A percentile compares a stretch with the other conserved stretches of the same genome.
Evolutionary conservation across 139 green algal genomes (phyloP).

Genomic region (Volvox africanus): DNA sequence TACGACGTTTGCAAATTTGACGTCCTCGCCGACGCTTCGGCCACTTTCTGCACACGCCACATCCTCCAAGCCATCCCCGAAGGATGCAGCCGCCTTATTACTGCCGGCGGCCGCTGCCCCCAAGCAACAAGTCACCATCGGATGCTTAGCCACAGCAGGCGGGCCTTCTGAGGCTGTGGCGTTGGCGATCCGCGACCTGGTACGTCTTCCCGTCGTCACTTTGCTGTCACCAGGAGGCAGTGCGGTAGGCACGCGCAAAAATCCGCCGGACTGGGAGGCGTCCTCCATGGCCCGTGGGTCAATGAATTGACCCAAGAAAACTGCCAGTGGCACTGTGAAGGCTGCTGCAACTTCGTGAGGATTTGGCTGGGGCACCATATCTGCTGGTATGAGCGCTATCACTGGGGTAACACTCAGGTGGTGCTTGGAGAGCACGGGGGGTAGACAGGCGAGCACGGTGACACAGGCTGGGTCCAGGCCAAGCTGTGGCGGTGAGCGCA

Average conservation of each 20-base stretch:
- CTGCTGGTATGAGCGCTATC: slow-evolving; percentile 57
- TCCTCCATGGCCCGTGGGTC: slow-evolving; percentile 12
- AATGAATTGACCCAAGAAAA: slow-evolving; percentile 15
- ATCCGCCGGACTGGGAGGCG: no score
- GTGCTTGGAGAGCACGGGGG: slow-evolving; percentile 80
- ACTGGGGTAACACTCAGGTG: slow-evolving; percentile 80
- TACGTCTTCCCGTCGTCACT: no score
- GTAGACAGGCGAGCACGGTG: slow-evolving; percentile 67
- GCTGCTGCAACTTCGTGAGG: slow-evolving; percentile 68
- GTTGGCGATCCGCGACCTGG: no score
- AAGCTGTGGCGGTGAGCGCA: neutral
- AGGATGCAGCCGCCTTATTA: no score
- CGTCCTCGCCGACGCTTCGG: neutral
- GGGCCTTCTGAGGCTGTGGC: no score
- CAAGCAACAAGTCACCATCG: no score
- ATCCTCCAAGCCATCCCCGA: neutral
- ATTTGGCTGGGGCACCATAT: slow-evolving; percentile 56
- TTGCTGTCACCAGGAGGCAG: no score
- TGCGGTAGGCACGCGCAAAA: no score
- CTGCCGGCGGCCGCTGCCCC: no score
- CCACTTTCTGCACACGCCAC: neutral
- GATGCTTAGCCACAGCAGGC: no score
- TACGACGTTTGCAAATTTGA: neutral
- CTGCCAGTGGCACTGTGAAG: slow-evolving; percentile 72
- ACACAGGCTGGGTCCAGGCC: slow-evolving; percentile 1